phyloP scores from a whole-genome alignment of 140 eudicot genomes.

The Stevia rebaudiana region DNA sequence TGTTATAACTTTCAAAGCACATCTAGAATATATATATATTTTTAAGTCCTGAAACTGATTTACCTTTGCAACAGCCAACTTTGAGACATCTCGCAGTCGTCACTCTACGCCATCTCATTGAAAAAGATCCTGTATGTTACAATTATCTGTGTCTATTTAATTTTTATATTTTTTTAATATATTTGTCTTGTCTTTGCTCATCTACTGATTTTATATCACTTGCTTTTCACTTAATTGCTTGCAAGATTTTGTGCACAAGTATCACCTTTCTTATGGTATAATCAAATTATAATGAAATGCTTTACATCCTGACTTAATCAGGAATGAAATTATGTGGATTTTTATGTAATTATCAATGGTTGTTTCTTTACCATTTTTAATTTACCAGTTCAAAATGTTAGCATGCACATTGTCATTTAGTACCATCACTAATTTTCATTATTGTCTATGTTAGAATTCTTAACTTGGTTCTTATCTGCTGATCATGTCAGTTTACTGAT shows the following conservation, averaged over 20 bases:
- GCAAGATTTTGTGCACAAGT: conserved; percentile 14
- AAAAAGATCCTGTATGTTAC: conserved; percentile 79
- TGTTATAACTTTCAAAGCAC: conserved; percentile 1
- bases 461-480: conserved; percentile 12
- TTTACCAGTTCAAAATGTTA: conserved; percentile 1
- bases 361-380: not conserved
- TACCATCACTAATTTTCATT: not conserved
- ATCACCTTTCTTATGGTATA: conserved; percentile 1
- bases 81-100: conserved; percentile 86
- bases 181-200: conserved; percentile 3
- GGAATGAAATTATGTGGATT: conserved; percentile 12
- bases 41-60: conserved; percentile 21
- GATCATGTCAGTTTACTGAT: conserved; percentile 25
- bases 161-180: conserved; percentile 3
- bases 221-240: conserved; percentile 4
- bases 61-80: conserved; percentile 62
- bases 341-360: not conserved
- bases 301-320: conserved; percentile 4
- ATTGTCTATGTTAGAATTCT: conserved; percentile 2
- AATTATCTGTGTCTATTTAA: not conserved
- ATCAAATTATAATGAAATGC: not conserved
- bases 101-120: conserved; percentile 94
- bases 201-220: not conserved
- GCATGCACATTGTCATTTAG: conserved; percentile 9
- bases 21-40: not conserved